Evolutionary conservation across 2,329 filamentous ascomycete genomes (phyloP).

Genomic region (Basipetospora sp.): DNA sequence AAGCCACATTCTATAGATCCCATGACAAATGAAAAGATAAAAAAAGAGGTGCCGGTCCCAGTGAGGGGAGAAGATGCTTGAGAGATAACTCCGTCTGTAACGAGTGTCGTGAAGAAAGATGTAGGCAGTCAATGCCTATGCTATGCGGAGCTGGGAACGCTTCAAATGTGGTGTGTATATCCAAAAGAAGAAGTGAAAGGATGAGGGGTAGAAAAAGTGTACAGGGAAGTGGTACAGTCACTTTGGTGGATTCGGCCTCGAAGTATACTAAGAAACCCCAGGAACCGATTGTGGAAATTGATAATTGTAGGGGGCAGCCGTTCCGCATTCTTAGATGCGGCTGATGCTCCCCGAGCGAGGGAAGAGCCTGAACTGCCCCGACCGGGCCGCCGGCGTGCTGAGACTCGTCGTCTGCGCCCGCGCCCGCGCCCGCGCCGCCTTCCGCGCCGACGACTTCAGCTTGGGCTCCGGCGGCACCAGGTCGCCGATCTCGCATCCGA

Average conservation of each 20-base stretch:
- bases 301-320: too few species aligned
- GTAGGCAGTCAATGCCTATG: too few species aligned
- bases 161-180: background rate
- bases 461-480: slow-evolving; percentile 15
- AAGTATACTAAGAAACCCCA: background rate
- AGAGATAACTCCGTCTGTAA: too few species aligned
- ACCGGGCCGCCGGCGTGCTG: slow-evolving; percentile 27
- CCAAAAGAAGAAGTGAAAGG: slow-evolving; percentile 4
- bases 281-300: background rate
- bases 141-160: too few species aligned
- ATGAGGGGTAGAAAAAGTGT: slow-evolving; percentile 4
- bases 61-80: too few species aligned
- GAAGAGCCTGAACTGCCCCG: slow-evolving; percentile 33
- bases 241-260: too few species aligned
- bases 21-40: too few species aligned
- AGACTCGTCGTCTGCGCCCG: slow-evolving; percentile 33
- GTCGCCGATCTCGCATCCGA: slow-evolving; percentile 17
- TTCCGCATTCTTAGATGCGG: slow-evolving; percentile 15
- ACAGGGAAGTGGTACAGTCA: background rate
- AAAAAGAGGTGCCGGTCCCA: too few species aligned
- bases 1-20: too few species aligned
- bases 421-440: slow-evolving; percentile 16
- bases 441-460: slow-evolving; percentile 17
- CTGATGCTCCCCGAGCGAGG: slow-evolving; percentile 15
- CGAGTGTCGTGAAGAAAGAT: too few species aligned